These are phyloP conservation scores for Casuarina glauca DNA, from an alignment of 306 rosid genomes.

Conservation along the genomic window DNA sequence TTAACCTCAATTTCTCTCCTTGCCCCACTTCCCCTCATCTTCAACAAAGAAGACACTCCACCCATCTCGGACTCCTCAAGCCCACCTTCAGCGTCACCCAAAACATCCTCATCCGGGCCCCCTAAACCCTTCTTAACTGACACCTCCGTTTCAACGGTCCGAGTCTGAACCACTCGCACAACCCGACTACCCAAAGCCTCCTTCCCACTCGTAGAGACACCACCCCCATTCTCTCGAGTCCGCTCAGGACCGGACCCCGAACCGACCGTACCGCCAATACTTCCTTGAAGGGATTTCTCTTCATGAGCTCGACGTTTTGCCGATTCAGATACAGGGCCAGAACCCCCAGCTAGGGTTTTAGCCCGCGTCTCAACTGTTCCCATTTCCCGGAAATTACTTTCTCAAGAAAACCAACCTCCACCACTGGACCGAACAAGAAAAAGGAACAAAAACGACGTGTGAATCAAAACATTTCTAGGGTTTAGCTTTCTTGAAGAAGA, in stretches of 20 bases:
- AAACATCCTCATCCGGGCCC: slow-evolving; percentile 19
- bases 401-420: slow-evolving; percentile 40
- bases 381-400: slow-evolving; percentile 40
- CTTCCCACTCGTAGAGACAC: slow-evolving; percentile 27
- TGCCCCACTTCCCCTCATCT: slow-evolving; percentile 32
- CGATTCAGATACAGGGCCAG: slow-evolving; percentile 31
- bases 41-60: slow-evolving; percentile 41
- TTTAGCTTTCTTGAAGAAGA: slow-evolving; percentile 22
- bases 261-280: slow-evolving; percentile 20
- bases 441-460: slow-evolving; percentile 4
- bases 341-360: slow-evolving; percentile 32
- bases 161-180: slow-evolving; percentile 35
- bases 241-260: slow-evolving; percentile 15
- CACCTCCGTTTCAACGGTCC: slow-evolving; percentile 33
- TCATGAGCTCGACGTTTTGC: slow-evolving; percentile 23
- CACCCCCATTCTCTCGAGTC: slow-evolving; percentile 30
- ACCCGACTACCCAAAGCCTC: slow-evolving; percentile 28
- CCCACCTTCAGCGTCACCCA: slow-evolving; percentile 26
- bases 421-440: slow-evolving; percentile 1
- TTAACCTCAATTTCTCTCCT: not conserved
- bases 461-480: slow-evolving; percentile 40
- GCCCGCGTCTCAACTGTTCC: slow-evolving; percentile 49
- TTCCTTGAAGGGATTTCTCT: slow-evolving; percentile 32
- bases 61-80: slow-evolving; percentile 45
- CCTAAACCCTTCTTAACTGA: slow-evolving; percentile 16